phyloP scores from a whole-genome alignment of 345 rosid species.

The Eutrema japonicum region DNA sequence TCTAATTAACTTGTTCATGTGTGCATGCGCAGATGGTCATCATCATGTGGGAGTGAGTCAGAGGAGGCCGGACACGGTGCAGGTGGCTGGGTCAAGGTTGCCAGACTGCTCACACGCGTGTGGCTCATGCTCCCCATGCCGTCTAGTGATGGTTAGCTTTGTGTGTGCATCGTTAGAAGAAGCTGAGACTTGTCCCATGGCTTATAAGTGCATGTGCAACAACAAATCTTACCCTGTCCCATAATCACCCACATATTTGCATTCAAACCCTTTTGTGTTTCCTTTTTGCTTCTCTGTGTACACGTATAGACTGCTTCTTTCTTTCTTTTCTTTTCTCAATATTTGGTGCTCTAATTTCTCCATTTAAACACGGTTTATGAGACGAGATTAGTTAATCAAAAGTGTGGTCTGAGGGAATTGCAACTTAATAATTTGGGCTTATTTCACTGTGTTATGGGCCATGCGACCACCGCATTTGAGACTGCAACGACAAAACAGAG shows the following conservation, averaged over 20 bases:
- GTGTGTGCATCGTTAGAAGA: constrained; percentile 81
- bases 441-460: constrained; percentile 1
- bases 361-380: constrained; percentile 15
- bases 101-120: constrained; percentile 95
- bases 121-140: constrained; percentile 88
- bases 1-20: constrained; percentile 11
- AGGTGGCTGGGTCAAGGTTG: constrained; percentile 80
- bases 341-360: background rate
- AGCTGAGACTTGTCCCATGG: constrained; percentile 97
- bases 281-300: constrained; percentile 27
- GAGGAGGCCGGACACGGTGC: constrained; percentile 63
- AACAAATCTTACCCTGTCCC: constrained; percentile 92
- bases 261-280: constrained; percentile 28
- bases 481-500: constrained; percentile 27
- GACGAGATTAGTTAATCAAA: background rate
- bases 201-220: constrained; percentile 94
- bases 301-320: constrained; percentile 27
- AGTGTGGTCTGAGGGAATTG: background rate
- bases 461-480: constrained; percentile 28
- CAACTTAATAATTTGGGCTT: constrained; percentile 26
- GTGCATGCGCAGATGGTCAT: constrained; percentile 31
- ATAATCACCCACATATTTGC: constrained; percentile 28
- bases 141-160: constrained; percentile 92
- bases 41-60: constrained; percentile 33
- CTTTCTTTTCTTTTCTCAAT: background rate